Evolutionary conservation across 1,284 basidiomycete species (phyloP), one percentile per base, ranked within the genome.

Genomic region (Serendipita sp.): DNA sequence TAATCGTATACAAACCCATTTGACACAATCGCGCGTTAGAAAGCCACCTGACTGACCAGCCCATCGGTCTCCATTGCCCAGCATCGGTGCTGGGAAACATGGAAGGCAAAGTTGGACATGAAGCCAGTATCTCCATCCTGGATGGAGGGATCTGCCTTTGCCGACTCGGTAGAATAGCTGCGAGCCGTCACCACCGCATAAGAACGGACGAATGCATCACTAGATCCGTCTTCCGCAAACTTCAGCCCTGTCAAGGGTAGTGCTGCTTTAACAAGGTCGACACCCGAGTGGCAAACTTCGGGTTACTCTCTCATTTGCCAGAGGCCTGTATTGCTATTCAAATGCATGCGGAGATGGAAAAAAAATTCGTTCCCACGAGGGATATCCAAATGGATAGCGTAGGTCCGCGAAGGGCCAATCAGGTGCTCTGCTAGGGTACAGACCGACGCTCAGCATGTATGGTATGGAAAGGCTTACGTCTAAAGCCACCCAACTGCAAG

Each of bases 111-210:
- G 67, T 77, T 80, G 30, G 77, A 74, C n/a, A 77, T 70, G 64
- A 86, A 85, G 8, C 78, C 81, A 66, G 77, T 77, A 12, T 78
- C 72, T 0, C 73, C 76, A 42, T 70, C 72, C 13, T 70, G 74
- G 60, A 84, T 77, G 50, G 74, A 74, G 22, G 80, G 64, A 0
- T 70, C 70, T 65, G 82, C 81, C 2, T 72, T 70, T 3, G 74
- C 76, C 6, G 77, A 76, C 12, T 71, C 67, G 0, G 73, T 61
- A 49, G 71, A 74, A 66, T 83, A 79, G 62, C 75, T 77, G 15
- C 80, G 79, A 0, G 79, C 76, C 6, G 83, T 83, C 12, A 85
- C 79, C 3, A 87, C 79, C 0, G 82, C 84, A 66, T 83, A 85
- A 61, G 65, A 64, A 3, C 80, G 83, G 2, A 72, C 69, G 2